Base-by-base conservation (phyloP, 208 protist species). In the Zelonia costaricensis region DNA sequence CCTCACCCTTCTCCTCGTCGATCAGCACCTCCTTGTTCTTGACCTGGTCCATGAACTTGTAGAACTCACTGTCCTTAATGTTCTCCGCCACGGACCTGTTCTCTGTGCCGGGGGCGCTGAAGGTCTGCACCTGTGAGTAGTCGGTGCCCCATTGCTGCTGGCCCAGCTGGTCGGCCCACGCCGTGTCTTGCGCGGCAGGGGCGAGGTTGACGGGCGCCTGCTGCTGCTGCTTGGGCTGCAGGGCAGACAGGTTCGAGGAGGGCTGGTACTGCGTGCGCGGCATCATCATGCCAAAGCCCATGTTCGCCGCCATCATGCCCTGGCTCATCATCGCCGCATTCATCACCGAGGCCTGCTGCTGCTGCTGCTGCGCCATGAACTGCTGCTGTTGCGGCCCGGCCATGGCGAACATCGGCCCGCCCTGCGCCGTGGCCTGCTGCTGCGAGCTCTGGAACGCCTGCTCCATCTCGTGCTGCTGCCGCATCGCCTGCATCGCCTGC, bases 31-130 rank as follows among this genome's bases (percentile, higher is more conserved):
- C 79, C 42, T 74, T 76, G 47, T 78, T 89, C 38, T 75, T 74
- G 27, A 94, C 69, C 44, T 80, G 69, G 48, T 91, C 84, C 88
- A 94, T 94, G 45, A 94, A 94, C 43, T 74, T 64, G 69, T 83
- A 91, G 69, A 94, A 94, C 53, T 80, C 65, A 33, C 76, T 86
- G 5, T 82, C 73, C 68, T 80, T 72, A 4, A 84, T 79, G 25
- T 84, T 74, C 49, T 90, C 80, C 66, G 82, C 84, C 64, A 86
- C 64, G 16, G 82, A 76, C 38, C 76, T 43, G 48, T 69, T 58
- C 25, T 74, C 42, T 47, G 80, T 52, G 20, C 82, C 82, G 2
- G 80, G 78, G 27, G 80, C 27, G 33, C 35, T 70, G 64, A 86
- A 89, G 22, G 70, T 81, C 62, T 89, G 76, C 42, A 69, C 88